Base-by-base conservation (phyloP, 139 green algal species). In the Chlamydomonas sp. region DNA sequence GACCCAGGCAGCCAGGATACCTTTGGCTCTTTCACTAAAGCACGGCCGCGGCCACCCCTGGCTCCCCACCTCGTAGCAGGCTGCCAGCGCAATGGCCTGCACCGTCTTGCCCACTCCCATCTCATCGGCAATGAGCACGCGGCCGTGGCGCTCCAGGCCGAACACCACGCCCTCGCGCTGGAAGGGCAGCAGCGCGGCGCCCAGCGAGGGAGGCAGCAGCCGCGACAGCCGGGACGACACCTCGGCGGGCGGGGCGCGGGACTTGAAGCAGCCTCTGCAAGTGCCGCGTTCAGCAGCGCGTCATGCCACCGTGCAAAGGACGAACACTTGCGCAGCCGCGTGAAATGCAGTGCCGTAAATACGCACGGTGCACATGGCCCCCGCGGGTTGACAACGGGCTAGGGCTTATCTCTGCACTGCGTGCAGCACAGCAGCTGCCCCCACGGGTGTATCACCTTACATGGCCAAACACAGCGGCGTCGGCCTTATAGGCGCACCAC, bases 101-200 rank as follows among this genome's bases (percentile, higher is more conserved):
- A 99, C 91, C 7, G 97, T 98, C 90, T 99, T 99, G 77, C 97
- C 97, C 63, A 99, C 95, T 0, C 97, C 97, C 96, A 97, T 98
- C 91, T 99, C 97, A 79, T 99, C 98, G 4, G 93, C 98, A n/a
- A 99, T 95, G 4, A 99, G 89, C 67, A 89, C 91, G 0, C 97
- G 90, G 4, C 97, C 97, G 1, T 82, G 31, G 20, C 94, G 91
- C 58, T 71, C 16, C 78, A 99, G 90, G 2, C 91, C 97, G 91
- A 95, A 99, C 49, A 74, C 86, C 83, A 99, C 96, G 6, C 96
- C 97, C 62, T 96, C 89, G 10, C 49, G 80, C 88, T 97, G 93
- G 77, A 95, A 95, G 59, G 92, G 92, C 89, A 97, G 89, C 20
- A 96, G 91, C 5, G 93, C 93, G 2, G 15, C 18, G 17, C 80